Evolutionary conservation across 164 flowering plant genomes (phyloP), one percentile per base, ranked within the genome.

Genomic region (Vitis cinerea): DNA sequence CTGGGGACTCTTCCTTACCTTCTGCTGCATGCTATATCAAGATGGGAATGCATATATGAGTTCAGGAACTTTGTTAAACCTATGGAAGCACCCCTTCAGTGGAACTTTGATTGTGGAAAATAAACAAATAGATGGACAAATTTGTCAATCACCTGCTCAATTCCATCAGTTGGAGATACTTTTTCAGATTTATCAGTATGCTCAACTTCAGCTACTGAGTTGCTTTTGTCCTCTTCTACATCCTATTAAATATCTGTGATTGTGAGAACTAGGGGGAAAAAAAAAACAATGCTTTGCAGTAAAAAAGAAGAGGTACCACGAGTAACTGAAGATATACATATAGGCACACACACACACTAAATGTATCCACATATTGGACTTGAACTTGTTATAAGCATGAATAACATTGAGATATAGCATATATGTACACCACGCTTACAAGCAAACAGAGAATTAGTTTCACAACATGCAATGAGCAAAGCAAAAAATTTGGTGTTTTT

Each of bases 121-220:
- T 67, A 72, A 64, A 19, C 16, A 19, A 2, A 66, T 1, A 52
- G 44, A 54, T 37, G 61, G 15, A 27, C 37, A 44, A 1, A 54
- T 9, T 61, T 63, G 50, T 29, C 31, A 19, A 59, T 57, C 53
- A 83, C 88, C 78, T 68, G 79, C 15, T 80, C 77, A 54, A 47
- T 75, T 57, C 7, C 71, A 52, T 66, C 61, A 27, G 37, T 44
- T 9, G 77, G 67, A 67, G 80, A 59, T 65, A 30, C 79, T 55
- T 56, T 72, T 30, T 56, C 73, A 31, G 71, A 61, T 70, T 59
- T 47, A 63, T 77, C 79, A 65, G 15, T 52, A 47, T 70, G 65
- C 61, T 74, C 80, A 79, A 51, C 75, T 74, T 75, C 83, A 67
- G 50, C 75, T 49, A 50, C 75, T 61, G 72, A n/a, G 29, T 75